Base-by-base conservation (phyloP, 2,329 filamentous ascomycete genomes). In the Blastomyces gilchristii region DNA sequence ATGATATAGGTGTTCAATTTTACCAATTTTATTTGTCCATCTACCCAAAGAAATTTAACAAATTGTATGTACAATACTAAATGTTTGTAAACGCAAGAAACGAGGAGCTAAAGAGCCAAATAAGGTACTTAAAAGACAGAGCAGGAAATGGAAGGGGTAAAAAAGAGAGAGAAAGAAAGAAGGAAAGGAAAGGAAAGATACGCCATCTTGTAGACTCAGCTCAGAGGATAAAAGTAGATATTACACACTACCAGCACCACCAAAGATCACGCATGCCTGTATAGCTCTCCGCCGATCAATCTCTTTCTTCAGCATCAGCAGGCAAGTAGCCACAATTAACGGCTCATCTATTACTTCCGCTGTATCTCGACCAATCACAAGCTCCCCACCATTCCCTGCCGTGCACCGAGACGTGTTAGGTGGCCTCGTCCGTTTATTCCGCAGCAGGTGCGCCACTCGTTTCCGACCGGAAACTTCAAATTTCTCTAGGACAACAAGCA, bases 301-400 rank as follows among this genome's bases (percentile, higher is more conserved):
- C 77, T 87, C 86, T 72, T 82, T 84, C 80, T 87, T 87, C 67
- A 87, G 71, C 84, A 88, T 85, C 18, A 81, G 72, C 63, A 87
- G 67, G 63, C 81, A 84, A 18, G 82, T 85, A 53, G 80, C 79
- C 22, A 87, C 77, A 11, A 82, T 76, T 25, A 86, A 65, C n/a
- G 78, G 74, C 68, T 83, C 77, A 16, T 74, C 75, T 64, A 82
- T 60, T 14, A 68, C 63, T 31, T 66, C 65, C 9, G 66, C 53
- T 4, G 74, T 75, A n/a, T 81, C 70, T 8, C 74, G 71, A 63
- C 85, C 83, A 11, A 87, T 73, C 6, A 87, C 70, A 37, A 87
- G 71, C 60, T 76, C 70, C 0, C 76, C 77, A 1, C 77, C 77
- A 68, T 78, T 78, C 0, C 76, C 77, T 3, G 77, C 76, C 31